A percentile compares a stretch with the other conserved stretches of the same genome.
These are phyloP conservation scores for Toxicodendron radicans DNA, from an alignment of 345 rosid genomes.

Conservation along the genomic window DNA sequence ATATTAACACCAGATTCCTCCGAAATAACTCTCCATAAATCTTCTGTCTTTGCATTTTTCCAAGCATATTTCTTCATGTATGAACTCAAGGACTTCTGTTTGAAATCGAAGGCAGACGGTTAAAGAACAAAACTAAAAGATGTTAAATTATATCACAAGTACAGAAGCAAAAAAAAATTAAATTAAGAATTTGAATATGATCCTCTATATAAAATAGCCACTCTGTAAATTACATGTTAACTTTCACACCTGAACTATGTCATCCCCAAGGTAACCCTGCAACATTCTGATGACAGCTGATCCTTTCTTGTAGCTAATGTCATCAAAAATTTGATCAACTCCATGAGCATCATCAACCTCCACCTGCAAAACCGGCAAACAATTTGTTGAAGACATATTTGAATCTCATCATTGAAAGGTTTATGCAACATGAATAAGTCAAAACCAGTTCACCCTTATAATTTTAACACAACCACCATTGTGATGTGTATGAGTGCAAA, in stretches of 20 bases:
- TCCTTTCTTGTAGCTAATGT: conserved; percentile 42
- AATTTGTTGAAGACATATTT: background rate
- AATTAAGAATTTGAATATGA: no score
- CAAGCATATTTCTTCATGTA: conserved; percentile 41
- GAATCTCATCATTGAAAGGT: background rate
- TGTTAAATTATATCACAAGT: background rate
- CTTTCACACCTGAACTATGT: conserved; percentile 32
- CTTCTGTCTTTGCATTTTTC: conserved; percentile 42
- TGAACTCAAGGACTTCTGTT: conserved; percentile 34
- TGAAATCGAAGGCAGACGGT: background rate
- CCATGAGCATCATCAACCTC: conserved; percentile 31
- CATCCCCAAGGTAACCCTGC: conserved; percentile 43
- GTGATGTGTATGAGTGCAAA: no score
- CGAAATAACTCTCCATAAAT: conserved; percentile 35
- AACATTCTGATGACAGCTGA: conserved; percentile 45
- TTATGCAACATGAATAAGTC: no score
- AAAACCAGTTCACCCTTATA: no score
- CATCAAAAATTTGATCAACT: conserved; percentile 38
- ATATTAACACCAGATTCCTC: conserved; percentile 36
- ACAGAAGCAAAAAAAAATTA: background rate
- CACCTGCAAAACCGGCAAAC: conserved; percentile 21
- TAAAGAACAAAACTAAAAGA: background rate
- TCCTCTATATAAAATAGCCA: background rate
- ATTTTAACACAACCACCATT: no score
- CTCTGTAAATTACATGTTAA: background rate